phyloP scores from a whole-genome alignment of 768 basidiomycete species.

The Brasilioporus rufonigricans region DNA sequence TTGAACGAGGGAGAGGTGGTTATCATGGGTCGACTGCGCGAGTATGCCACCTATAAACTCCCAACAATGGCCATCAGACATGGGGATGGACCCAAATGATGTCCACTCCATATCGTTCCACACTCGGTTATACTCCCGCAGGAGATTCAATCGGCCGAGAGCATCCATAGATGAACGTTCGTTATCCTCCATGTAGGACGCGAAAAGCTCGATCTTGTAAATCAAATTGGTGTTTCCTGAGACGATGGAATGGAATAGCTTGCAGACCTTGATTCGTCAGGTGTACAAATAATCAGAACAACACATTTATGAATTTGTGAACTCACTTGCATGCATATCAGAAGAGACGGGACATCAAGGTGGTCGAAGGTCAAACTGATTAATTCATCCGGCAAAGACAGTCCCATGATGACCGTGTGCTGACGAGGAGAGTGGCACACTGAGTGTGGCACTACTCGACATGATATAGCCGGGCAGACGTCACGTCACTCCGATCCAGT shows the following conservation, averaged over 20 bases:
- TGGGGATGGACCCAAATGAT: constrained; percentile 9
- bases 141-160: constrained; percentile 21
- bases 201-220: constrained; percentile 33
- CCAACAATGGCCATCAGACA: constrained; percentile 27
- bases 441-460: background rate
- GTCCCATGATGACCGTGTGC: constrained; percentile 7
- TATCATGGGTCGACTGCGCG: constrained; percentile 23
- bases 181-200: constrained; percentile 27
- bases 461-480: background rate
- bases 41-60: constrained; percentile 37
- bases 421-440: background rate
- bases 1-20: constrained; percentile 23
- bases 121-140: constrained; percentile 26
- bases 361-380: constrained; percentile 20
- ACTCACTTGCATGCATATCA: constrained; percentile 28
- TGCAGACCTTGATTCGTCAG: constrained; percentile 28
- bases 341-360: constrained; percentile 31
- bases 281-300: background rate
- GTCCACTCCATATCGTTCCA: constrained; percentile 31
- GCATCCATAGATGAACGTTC: constrained; percentile 18
- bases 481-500: background rate
- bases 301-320: background rate
- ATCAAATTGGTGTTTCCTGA: constrained; percentile 21
- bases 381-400: constrained; percentile 32
- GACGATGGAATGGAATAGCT: constrained; percentile 27